Percentiles rank a stretch among this genome's conserved stretches.
These are phyloP conservation scores for Dichotomopilus funicola DNA, from an alignment of 2,329 filamentous ascomycete genomes.

Conservation along the genomic window DNA sequence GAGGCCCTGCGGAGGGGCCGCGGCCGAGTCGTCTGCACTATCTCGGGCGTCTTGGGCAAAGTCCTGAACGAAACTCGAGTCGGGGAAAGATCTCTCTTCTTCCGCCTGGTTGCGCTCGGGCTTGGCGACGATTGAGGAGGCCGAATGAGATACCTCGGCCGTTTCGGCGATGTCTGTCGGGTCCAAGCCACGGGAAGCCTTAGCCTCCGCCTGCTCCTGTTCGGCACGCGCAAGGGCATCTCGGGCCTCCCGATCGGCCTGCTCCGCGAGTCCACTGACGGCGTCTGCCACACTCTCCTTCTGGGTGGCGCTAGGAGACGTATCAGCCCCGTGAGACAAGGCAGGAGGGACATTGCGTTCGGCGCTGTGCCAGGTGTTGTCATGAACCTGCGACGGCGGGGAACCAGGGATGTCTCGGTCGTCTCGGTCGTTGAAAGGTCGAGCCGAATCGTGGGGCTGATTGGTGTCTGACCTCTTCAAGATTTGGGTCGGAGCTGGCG, in stretches of 20 bases:
- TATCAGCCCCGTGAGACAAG: constrained; percentile 6
- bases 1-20: constrained; percentile 46
- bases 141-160: constrained; percentile 47
- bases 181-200: constrained; percentile 43
- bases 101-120: constrained; percentile 47
- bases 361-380: background rate
- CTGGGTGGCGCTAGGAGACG: constrained; percentile 17
- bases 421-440: constrained; percentile 37
- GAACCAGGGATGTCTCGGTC: constrained; percentile 37
- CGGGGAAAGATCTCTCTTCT: constrained; percentile 46
- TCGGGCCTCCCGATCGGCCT: constrained; percentile 50
- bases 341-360: constrained; percentile 11
- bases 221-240: constrained; percentile 56
- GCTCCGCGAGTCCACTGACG: constrained; percentile 55
- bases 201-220: constrained; percentile 40
- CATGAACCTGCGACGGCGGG: too few relatives aligned
- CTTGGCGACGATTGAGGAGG: constrained; percentile 43
- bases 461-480: constrained; percentile 43
- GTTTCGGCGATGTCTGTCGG: constrained; percentile 46
- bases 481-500: constrained; percentile 38
- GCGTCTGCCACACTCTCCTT: constrained; percentile 67
- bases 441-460: constrained; percentile 37
- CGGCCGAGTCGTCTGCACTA: constrained; percentile 50
- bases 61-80: constrained; percentile 45
- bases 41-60: constrained; percentile 44